Evolutionary conservation across 345 rosid genomes (phyloP), one percentile per base, ranked within the genome.

Genomic region (Brassica rapa): DNA sequence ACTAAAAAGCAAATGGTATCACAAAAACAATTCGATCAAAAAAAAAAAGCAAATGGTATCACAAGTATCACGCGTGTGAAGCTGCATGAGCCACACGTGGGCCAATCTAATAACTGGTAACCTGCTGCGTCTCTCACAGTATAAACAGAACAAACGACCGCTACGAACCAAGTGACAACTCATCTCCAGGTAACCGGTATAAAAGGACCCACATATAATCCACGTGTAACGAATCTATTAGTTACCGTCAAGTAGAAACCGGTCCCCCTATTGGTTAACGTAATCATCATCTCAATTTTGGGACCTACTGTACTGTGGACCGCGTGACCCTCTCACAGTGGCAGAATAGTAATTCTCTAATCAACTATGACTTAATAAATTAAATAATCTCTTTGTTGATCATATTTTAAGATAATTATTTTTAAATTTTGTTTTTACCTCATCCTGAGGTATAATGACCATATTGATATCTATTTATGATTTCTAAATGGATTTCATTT

Each of bases 21-120:
- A 27, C 30, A 27, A 27, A 27, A 27, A 27, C 30, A 27, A 27
- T 27, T 27, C 30, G 30, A 27, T 27, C n/a, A 4, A 27, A 27
- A 51, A 62, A 70, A 53, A 35, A 77, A 51, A 35, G 12, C 24
- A 53, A 80, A 80, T 39, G 67, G 6, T 14, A 74, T 70, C 84
- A 76, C 78, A 79, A 70, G 81, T 39, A 49, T 82, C 91, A 82
- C 80, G 83, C 80, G 83, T 63, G 76, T 62, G 80, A 61, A 56
- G 62, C 74, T 70, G 79, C 77, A 73, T 46, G 80, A 12, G 41
- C 49, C 68, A 83, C 84, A 82, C 78, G 84, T 78, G 84, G 89
- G 71, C 85, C 83, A 73, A 23, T 16, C 29, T 19, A 15, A 43
- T 67, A 27, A 68, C 87, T 73, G 78, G 84, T 4, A 16, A 75